These are phyloP conservation scores for Thermothielavioides terrestris DNA, from an alignment of 495 filamentous ascomycete species.

Conservation along the genomic window DNA sequence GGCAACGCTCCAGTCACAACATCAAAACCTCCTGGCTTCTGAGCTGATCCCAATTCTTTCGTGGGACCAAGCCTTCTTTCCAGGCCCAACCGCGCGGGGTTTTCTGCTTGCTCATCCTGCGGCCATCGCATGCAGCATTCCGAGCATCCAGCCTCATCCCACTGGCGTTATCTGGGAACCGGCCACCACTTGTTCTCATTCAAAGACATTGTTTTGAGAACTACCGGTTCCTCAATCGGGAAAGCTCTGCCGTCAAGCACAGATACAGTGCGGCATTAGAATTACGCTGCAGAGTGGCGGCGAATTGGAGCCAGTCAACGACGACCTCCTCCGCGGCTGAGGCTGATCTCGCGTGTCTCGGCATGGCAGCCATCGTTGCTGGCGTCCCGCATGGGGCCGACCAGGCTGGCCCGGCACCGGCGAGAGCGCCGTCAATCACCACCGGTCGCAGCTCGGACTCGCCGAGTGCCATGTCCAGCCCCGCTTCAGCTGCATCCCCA, in stretches of 20 bases:
- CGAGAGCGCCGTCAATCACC: conserved; percentile 12
- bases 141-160: background rate
- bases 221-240: background rate
- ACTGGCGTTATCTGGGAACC: background rate
- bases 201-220: background rate
- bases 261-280: conserved; percentile 5
- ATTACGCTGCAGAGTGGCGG: conserved; percentile 3
- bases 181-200: background rate
- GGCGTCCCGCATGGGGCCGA: background rate
- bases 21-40: background rate
- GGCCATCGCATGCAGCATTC: background rate
- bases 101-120: background rate
- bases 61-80: background rate
- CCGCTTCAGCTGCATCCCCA: conserved; percentile 23
- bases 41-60: background rate
- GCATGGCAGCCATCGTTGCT: conserved; percentile 9
- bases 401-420: background rate
- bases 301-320: conserved; percentile 4
- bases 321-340: no score
- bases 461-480: conserved; percentile 18
- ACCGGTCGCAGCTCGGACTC: no score
- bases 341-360: no score
- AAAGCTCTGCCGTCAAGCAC: background rate
- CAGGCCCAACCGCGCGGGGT: background rate
- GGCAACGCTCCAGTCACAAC: background rate